Percentiles rank a stretch among this genome's conserved stretches.
Evolutionary conservation across 202 grass and related monocot species (phyloP).

Genomic region (Zoysia matrella): DNA sequence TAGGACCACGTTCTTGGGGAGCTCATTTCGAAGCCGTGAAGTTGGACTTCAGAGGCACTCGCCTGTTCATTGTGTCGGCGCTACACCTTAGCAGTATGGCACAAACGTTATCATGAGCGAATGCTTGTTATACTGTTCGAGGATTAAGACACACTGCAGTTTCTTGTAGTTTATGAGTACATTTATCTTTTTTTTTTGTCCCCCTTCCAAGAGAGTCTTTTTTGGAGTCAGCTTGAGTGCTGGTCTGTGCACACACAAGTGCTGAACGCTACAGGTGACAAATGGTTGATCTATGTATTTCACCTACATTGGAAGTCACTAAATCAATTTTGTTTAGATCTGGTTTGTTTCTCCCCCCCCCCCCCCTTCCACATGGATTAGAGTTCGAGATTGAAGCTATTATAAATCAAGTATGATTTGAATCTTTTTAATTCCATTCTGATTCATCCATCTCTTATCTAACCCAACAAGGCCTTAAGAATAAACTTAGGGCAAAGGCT

Average conservation of each 20-base stretch:
- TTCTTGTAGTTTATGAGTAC: neutral
- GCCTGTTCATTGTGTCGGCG: neutral
- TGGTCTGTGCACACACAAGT: neutral
- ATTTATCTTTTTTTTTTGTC: neutral
- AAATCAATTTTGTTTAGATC: too few species aligned
- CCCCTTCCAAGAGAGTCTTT: neutral
- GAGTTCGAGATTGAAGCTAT: too few species aligned
- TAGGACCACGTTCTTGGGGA: slow-evolving; percentile 24
- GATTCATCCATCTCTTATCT: too few species aligned
- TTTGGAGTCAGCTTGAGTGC: neutral
- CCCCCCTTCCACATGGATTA: too few species aligned
- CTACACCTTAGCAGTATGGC: neutral
- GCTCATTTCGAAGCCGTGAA: slow-evolving; percentile 9
- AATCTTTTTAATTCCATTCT: too few species aligned
- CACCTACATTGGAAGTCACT: too few species aligned
- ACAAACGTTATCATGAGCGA: neutral
- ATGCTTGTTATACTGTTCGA: neutral
- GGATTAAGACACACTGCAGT: neutral
- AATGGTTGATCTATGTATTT: neutral
- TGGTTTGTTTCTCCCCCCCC: too few species aligned
- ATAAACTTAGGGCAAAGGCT: too few species aligned
- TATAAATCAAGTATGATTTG: too few species aligned
- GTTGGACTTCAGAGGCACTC: neutral
- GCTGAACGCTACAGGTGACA: neutral
- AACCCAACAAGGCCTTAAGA: too few species aligned